Base-by-base conservation (phyloP, 768 basidiomycete genomes). In the Royoungia palumana region DNA sequence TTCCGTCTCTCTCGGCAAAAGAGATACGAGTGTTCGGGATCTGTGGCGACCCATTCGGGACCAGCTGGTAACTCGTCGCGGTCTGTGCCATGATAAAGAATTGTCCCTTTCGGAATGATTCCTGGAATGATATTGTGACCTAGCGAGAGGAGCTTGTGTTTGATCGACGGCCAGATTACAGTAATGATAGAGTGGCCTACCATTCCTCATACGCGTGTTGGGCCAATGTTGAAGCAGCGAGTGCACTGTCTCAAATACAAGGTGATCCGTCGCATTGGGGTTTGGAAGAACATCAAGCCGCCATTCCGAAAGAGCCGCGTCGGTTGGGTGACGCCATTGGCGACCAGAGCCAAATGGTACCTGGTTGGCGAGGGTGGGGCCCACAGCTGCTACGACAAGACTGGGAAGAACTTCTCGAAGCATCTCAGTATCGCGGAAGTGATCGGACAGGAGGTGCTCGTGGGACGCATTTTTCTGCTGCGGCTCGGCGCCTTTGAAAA, bases 141-240 rank as follows among this genome's bases (percentile, higher is more conserved):
- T 61, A n/a, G n/a, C n/a, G n/a, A n/a, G 10, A 5, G 34, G 52
- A 37, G 22, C 19, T 53, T 50, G 49, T 3, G 46, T 58, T 10
- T 12, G 27, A 41, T 21, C n/a, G 20, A 22, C 21, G 10, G 0
- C n/a, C 16, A 0, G 3, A 11, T 7, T 5, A 7, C n/a, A n/a
- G n/a, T n/a, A n/a, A n/a, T n/a, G n/a, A n/a, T n/a, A n/a, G n/a
- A n/a, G 11, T 7, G 3, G 7, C 65, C 41, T 42, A 73, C 75
- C 74, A 55, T 75, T 75, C 41, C 75, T 66, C 60, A 75, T 74
- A 4, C 73, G 70, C 0, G 75, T 74, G 44, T 76, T 74, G 12
- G 72, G 70, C 75, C 75, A 76, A 47, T 70, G 73, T 39, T 76
- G 73, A 11, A 75, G 61, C 0, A 62, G 17, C 62, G 54, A 35